A percentile compares a stretch with the other conserved stretches of the same genome.
Evolutionary conservation across 352 stramenopile species (phyloP).

Genomic region (Albugo candida): DNA sequence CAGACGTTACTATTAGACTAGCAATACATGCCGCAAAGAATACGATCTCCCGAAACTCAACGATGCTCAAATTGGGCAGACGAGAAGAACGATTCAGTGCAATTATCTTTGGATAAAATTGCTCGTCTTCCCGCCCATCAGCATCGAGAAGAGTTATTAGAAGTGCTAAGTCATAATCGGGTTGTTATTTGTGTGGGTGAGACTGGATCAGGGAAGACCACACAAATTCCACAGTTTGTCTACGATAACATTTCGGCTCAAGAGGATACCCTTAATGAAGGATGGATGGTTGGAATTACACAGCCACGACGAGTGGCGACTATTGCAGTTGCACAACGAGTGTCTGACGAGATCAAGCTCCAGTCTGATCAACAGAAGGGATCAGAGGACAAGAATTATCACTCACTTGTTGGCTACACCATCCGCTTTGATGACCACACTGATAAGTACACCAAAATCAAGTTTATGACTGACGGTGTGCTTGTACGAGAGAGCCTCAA

Average conservation of each 20-base stretch:
- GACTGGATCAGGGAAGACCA: conserved; percentile 94
- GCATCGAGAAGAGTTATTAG: conserved; percentile 41
- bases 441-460: conserved; percentile 35
- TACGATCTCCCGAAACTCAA: no score
- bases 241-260: conserved; percentile 15
- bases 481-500: conserved; percentile 59
- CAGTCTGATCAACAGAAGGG: not conserved
- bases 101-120: no score
- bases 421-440: conserved; percentile 95
- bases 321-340: conserved; percentile 92
- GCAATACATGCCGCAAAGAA: no score
- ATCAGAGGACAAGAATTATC: not conserved
- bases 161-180: conserved; percentile 20
- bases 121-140: conserved; percentile 13
- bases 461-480: conserved; percentile 72
- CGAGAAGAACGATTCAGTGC: no score
- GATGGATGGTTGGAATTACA: conserved; percentile 56
- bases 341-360: conserved; percentile 90
- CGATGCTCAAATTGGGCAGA: no score
- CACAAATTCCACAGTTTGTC: conserved; percentile 67
- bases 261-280: conserved; percentile 8
- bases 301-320: conserved; percentile 93
- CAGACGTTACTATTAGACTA: no score
- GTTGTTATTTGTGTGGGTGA: conserved; percentile 80
- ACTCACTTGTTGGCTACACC: conserved; percentile 78